phyloP scores from a whole-genome alignment of 306 rosid species.

The Prinsepia uniflora region DNA sequence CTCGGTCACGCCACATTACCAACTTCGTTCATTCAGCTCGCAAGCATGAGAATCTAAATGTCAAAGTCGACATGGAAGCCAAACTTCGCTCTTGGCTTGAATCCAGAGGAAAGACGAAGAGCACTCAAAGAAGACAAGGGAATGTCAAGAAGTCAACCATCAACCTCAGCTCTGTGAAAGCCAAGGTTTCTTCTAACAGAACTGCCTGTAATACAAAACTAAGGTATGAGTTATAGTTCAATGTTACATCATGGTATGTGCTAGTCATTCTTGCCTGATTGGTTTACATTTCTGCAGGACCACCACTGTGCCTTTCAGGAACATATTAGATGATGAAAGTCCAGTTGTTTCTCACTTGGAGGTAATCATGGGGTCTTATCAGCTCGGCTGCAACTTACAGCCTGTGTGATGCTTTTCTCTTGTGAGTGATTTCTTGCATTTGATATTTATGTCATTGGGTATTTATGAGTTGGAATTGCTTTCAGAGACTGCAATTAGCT shows the following conservation, averaged over 20 bases:
- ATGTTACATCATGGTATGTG: not conserved
- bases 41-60: conserved; percentile 65
- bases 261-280: conserved; percentile 12
- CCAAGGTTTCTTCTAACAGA: conserved; percentile 34
- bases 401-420: not conserved
- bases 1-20: conserved; percentile 77
- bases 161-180: conserved; percentile 49
- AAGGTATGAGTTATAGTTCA: conserved; percentile 40
- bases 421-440: not conserved
- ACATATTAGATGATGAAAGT: conserved; percentile 46
- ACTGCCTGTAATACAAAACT: conserved; percentile 36
- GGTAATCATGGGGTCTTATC: conserved; percentile 31
- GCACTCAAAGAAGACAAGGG: conserved; percentile 43
- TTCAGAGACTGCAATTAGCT: conserved; percentile 29
- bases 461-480: conserved; percentile 11
- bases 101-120: conserved; percentile 77
- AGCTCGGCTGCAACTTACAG: not conserved
- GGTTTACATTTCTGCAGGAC: conserved; percentile 39
- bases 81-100: conserved; percentile 80
- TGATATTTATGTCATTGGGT: conserved; percentile 2
- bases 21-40: conserved; percentile 59
- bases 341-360: conserved; percentile 38
- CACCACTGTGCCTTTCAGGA: conserved; percentile 41
- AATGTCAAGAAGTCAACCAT: conserved; percentile 50
- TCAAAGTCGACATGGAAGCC: conserved; percentile 79